These are phyloP conservation scores for Metschnikowia rubicola DNA, from an alignment of 805 yeast species.

Conservation along the genomic window DNA sequence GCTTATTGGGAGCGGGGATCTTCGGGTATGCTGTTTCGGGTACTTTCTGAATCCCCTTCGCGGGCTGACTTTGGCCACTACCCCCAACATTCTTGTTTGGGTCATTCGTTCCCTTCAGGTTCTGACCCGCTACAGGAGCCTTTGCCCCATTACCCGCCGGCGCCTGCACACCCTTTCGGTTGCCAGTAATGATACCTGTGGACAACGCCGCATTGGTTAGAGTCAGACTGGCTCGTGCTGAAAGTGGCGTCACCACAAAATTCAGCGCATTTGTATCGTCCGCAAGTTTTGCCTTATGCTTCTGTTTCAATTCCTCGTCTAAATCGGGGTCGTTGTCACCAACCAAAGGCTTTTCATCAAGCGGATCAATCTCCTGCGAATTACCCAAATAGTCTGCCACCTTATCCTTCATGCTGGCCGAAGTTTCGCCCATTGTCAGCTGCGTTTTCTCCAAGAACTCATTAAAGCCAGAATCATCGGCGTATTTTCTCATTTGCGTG, in stretches of 20 bases:
- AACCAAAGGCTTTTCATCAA: slow-evolving; percentile 17
- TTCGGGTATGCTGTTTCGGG: neutral
- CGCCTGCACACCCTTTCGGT: too few species aligned
- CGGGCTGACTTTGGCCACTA: too few species aligned
- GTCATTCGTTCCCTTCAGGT: too few species aligned
- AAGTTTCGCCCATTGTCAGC: neutral
- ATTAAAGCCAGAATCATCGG: slow-evolving; percentile 1
- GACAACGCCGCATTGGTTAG: too few species aligned
- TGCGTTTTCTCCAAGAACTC: slow-evolving; percentile 3
- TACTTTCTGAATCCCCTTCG: too few species aligned
- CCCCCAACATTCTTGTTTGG: too few species aligned
- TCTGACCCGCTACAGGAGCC: too few species aligned
- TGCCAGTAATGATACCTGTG: too few species aligned
- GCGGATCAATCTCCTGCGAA: slow-evolving; percentile 17
- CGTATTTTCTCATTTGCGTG: neutral
- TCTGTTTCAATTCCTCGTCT: slow-evolving; percentile 4
- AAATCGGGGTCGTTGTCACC: slow-evolving; percentile 17
- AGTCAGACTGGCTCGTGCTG: too few species aligned
- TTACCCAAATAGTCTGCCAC: slow-evolving; percentile 25
- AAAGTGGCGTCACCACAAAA: too few species aligned
- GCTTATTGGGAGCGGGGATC: slow-evolving; percentile 14
- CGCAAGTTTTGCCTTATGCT: neutral
- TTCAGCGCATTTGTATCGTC: neutral
- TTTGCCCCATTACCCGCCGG: too few species aligned
- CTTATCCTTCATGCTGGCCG: neutral